Evolutionary conservation across 352 stramenopile species (phyloP).

Genomic region (Phytophthora multivora): DNA sequence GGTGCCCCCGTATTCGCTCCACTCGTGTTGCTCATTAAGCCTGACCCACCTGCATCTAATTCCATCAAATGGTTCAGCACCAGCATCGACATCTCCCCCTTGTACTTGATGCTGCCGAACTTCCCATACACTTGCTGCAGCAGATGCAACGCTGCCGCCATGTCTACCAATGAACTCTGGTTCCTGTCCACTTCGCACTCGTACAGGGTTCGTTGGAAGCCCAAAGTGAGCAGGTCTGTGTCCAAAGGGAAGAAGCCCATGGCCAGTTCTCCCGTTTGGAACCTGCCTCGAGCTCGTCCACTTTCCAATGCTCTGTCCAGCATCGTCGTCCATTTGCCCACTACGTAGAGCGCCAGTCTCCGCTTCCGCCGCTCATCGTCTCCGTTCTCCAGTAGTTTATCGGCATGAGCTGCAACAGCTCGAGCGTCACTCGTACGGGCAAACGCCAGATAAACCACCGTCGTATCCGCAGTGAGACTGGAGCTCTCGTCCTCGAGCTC

Average conservation of each 20-base stretch:
- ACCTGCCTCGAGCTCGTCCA: slow-evolving; percentile 35
- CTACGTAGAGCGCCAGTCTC: slow-evolving; percentile 43
- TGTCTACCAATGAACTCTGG: slow-evolving; percentile 52
- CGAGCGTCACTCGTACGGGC: slow-evolving; percentile 49
- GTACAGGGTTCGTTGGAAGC: slow-evolving; percentile 54
- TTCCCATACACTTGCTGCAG: slow-evolving; percentile 62
- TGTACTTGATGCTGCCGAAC: slow-evolving; percentile 81
- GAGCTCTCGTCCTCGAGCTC: slow-evolving; percentile 57
- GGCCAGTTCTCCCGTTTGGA: slow-evolving; percentile 47
- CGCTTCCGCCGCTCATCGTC: slow-evolving; percentile 13
- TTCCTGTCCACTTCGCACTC: slow-evolving; percentile 56
- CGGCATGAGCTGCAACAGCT: slow-evolving; percentile 48
- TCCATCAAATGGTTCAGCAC: slow-evolving; percentile 74
- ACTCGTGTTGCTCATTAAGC: slow-evolving; percentile 13
- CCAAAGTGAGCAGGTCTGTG: slow-evolving; percentile 62
- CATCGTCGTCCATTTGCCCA: slow-evolving; percentile 60
- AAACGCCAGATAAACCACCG: slow-evolving; percentile 56
- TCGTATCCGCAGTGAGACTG: slow-evolving; percentile 33
- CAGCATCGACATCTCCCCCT: slow-evolving; percentile 72
- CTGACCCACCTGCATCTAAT: slow-evolving; percentile 31
- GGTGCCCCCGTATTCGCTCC: background rate
- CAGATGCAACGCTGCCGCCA: slow-evolving; percentile 51
- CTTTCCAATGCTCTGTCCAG: slow-evolving; percentile 49
- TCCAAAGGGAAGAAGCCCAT: slow-evolving; percentile 71
- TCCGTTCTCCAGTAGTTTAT: slow-evolving; percentile 39